phyloP scores from a whole-genome alignment of 352 stramenopile genomes.

The Detonula confervacea region DNA sequence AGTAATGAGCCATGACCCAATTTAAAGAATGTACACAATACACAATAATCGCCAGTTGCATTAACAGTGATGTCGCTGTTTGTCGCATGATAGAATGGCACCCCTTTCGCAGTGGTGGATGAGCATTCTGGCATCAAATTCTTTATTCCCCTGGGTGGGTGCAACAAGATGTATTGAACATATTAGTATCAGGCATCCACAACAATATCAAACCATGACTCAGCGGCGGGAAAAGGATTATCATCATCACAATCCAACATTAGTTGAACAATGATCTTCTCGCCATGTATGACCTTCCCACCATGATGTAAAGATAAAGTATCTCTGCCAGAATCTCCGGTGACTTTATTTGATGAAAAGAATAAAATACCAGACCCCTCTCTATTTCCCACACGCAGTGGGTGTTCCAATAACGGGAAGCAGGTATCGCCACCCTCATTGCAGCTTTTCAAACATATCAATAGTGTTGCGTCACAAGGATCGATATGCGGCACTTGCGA shows the following conservation, averaged over 20 bases:
- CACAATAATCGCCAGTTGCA: too few relatives aligned
- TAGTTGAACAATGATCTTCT: slow-evolving; percentile 26
- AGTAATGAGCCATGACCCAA: too few relatives aligned
- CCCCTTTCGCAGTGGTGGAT: too few relatives aligned
- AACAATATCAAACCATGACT: slow-evolving; percentile 2
- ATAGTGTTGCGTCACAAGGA: slow-evolving; percentile 30
- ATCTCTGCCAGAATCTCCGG: slow-evolving; percentile 12
- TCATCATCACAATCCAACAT: slow-evolving; percentile 26
- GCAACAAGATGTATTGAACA: too few relatives aligned
- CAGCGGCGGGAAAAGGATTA: not conserved
- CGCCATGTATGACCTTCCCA: slow-evolving; percentile 19
- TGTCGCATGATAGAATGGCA: too few relatives aligned
- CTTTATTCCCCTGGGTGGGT: too few relatives aligned
- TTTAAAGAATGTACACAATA: too few relatives aligned
- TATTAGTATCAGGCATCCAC: too few relatives aligned
- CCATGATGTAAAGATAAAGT: slow-evolving; percentile 30
- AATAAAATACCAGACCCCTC: slow-evolving; percentile 21
- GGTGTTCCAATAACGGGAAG: slow-evolving; percentile 23
- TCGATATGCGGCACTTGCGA: slow-evolving; percentile 33
- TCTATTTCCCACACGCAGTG: slow-evolving; percentile 2
- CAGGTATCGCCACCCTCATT: slow-evolving; percentile 18
- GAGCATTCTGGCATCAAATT: too few relatives aligned
- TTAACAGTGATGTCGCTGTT: too few relatives aligned
- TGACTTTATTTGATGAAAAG: slow-evolving; percentile 25
- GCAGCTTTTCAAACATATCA: slow-evolving; percentile 21